phyloP scores from a whole-genome alignment of 257 asterid species.

The Henckelia pumila region DNA sequence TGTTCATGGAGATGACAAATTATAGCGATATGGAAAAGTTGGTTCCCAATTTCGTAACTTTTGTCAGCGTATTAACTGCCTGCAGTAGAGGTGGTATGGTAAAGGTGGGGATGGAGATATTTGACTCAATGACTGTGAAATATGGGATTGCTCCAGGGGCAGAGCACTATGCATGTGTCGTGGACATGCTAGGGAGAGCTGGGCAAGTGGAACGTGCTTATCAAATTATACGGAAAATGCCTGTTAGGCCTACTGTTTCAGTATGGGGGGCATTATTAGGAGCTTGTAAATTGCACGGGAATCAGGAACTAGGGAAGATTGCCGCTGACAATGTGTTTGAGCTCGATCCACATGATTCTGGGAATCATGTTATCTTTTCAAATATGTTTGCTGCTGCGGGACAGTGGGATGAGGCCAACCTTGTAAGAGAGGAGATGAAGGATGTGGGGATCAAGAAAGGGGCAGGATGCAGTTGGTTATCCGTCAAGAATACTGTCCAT shows the following conservation, averaged over 20 bases:
- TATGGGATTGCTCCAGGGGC: conserved; percentile 66
- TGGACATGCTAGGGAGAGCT: conserved; percentile 88
- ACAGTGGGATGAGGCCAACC: conserved; percentile 78
- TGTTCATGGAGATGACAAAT: conserved; percentile 54
- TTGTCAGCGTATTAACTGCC: conserved; percentile 73
- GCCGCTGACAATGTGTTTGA: conserved; percentile 74
- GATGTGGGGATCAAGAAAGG: conserved; percentile 82
- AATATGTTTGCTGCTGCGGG: conserved; percentile 78
- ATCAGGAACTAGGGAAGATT: conserved; percentile 59
- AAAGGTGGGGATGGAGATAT: conserved; percentile 56
- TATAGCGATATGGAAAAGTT: conserved; percentile 20
- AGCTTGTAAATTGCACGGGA: conserved; percentile 74
- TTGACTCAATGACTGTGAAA: conserved; percentile 52
- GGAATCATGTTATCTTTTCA: conserved; percentile 76
- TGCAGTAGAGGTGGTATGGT: conserved; percentile 93
- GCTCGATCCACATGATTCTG: conserved; percentile 87
- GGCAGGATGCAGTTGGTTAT: conserved; percentile 78
- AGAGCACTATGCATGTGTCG: conserved; percentile 86
- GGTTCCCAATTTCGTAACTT: conserved; percentile 69
- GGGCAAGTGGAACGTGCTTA: conserved; percentile 82
- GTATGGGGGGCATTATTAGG: conserved; percentile 89
- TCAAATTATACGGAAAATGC: conserved; percentile 52
- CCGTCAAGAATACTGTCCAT: conserved; percentile 56
- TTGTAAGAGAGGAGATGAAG: conserved; percentile 72
- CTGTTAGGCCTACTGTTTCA: conserved; percentile 61